Evolutionary conservation across 345 rosid species (phyloP).

Genomic region (Moringa oleifera): DNA sequence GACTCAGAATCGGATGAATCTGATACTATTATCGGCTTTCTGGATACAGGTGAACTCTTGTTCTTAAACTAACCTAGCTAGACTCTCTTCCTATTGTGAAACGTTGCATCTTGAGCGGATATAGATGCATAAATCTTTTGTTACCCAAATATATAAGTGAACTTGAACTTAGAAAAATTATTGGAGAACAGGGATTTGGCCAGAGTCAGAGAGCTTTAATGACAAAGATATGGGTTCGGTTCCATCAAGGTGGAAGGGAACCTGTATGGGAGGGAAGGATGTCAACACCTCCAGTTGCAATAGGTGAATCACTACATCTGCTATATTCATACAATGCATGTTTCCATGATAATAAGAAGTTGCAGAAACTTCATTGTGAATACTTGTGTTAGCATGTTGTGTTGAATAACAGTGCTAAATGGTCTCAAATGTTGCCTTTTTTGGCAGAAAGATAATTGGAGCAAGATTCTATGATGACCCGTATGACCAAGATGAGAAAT

Average conservation of each 20-base stretch:
- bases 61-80: too few relatives aligned
- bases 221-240: slow-evolving; percentile 57
- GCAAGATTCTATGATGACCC: slow-evolving; percentile 53
- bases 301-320: slow-evolving; percentile 42
- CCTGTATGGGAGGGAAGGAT: slow-evolving; percentile 42
- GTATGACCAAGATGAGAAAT: slow-evolving; percentile 19
- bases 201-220: slow-evolving; percentile 72
- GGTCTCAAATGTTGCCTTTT: too few relatives aligned
- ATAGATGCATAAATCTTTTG: too few relatives aligned
- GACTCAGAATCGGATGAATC: slow-evolving; percentile 21
- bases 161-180: background rate
- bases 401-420: too few relatives aligned
- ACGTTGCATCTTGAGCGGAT: too few relatives aligned
- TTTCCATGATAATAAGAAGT: too few relatives aligned
- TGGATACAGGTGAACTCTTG: slow-evolving; percentile 82
- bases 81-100: too few relatives aligned
- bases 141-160: too few relatives aligned
- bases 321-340: too few relatives aligned
- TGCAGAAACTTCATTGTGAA: too few relatives aligned
- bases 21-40: slow-evolving; percentile 58
- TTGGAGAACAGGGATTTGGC: slow-evolving; percentile 61
- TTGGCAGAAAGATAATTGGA: slow-evolving; percentile 74
- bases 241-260: slow-evolving; percentile 72
- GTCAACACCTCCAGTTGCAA: slow-evolving; percentile 58
- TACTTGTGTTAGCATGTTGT: too few relatives aligned